phyloP scores from a whole-genome alignment of 352 stramenopile species.

The Phytophthora uliginosa region DNA sequence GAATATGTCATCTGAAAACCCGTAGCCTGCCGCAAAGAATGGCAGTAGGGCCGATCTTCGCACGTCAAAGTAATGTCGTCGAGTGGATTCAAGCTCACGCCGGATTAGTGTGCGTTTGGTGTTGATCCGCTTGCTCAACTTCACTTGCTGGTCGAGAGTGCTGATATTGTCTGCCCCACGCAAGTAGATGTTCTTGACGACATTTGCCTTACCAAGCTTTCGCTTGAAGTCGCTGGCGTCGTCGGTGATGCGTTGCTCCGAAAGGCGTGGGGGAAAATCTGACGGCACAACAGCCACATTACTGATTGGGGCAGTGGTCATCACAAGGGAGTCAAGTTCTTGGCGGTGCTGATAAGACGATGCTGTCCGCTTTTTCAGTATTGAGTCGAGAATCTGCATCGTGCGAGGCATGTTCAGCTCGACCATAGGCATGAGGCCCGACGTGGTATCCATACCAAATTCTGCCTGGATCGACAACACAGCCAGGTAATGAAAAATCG shows the following conservation, averaged over 20 bases:
- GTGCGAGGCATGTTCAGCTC: slow-evolving; percentile 71
- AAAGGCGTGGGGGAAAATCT: slow-evolving; percentile 10
- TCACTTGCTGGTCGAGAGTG: slow-evolving; percentile 47
- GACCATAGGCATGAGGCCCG: slow-evolving; percentile 64
- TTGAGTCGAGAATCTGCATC: slow-evolving; percentile 79
- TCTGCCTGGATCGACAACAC: slow-evolving; percentile 73
- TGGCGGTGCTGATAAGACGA: slow-evolving; percentile 47
- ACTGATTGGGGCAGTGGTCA: slow-evolving; percentile 16
- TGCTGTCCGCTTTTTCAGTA: slow-evolving; percentile 60
- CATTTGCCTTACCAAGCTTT: slow-evolving; percentile 26
- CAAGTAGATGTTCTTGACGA: slow-evolving; percentile 41
- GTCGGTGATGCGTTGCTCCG: slow-evolving; percentile 15
- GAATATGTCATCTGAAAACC: slow-evolving; percentile 73
- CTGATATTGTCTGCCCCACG: slow-evolving; percentile 44
- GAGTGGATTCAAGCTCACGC: slow-evolving; percentile 52
- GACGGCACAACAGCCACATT: slow-evolving; percentile 1
- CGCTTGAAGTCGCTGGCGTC: slow-evolving; percentile 28
- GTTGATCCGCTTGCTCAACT: slow-evolving; percentile 52
- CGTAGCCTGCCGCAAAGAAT: slow-evolving; percentile 76
- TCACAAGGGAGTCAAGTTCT: slow-evolving; percentile 40
- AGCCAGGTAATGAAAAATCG: slow-evolving; percentile 77
- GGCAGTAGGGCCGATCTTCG: slow-evolving; percentile 52
- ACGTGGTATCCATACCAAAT: slow-evolving; percentile 49
- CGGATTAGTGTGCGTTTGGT: slow-evolving; percentile 51
- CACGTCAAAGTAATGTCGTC: slow-evolving; percentile 54